Percentiles rank a stretch among this genome's conserved stretches.
Evolutionary conservation across 208 protist genomes (phyloP).

Genomic region (Naegleria lovaniensis): DNA sequence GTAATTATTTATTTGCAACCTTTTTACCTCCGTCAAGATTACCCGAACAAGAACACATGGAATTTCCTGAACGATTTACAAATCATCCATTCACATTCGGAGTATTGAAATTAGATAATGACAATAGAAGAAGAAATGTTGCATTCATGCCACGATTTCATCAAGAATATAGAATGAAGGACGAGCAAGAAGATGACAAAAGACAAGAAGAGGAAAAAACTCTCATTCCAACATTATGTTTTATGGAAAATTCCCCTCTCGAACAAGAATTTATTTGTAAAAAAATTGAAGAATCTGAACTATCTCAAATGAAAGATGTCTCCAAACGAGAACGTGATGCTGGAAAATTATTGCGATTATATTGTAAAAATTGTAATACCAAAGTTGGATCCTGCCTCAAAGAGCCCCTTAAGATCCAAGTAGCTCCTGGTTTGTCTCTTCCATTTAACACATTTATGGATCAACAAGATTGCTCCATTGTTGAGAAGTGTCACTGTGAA

Average conservation of each 20-base stretch:
- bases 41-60: background rate
- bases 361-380: background rate
- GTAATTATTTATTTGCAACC: background rate
- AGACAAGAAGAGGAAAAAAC: background rate
- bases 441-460: background rate
- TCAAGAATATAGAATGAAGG: too few relatives aligned
- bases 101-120: background rate
- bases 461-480: background rate
- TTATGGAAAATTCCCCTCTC: background rate
- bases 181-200: background rate
- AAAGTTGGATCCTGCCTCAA: background rate
- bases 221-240: background rate
- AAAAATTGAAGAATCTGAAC: background rate
- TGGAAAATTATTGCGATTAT: background rate
- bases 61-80: background rate
- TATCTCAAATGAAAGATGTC: background rate
- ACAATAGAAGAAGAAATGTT: background rate
- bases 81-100: background rate
- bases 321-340: background rate
- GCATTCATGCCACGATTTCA: background rate
- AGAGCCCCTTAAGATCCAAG: background rate
- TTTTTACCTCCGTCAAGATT: background rate
- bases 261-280: background rate
- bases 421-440: background rate
- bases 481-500: background rate